Evolutionary conservation across 2,329 filamentous ascomycete genomes (phyloP), one percentile per base, ranked within the genome.

Genomic region (Aphanoascus verrucosus): DNA sequence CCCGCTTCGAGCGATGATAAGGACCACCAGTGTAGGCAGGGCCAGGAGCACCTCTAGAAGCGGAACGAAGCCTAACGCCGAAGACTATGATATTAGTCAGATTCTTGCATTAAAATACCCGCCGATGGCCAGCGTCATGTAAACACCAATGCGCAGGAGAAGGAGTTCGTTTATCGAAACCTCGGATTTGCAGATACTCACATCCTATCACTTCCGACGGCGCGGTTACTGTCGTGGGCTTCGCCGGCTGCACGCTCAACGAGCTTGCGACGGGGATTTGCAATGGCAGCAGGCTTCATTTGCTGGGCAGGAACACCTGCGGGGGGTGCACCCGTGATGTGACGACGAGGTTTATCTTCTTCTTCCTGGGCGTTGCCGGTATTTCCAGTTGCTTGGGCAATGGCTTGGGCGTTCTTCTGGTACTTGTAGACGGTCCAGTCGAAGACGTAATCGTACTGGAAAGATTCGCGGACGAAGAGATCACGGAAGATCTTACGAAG

Each of bases 371-470:
- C 81, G 70, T 80, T 77, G 55, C 74, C 74, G 65, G 81, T 76
- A 63, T 80, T 78, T 62, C 79, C 83, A 61, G 83, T 83, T 62
- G 86, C 86, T 71, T 91, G 85, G 62, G 88, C 87, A 70, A 94
- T 94, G 66, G 89, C 89, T 75, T 94, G 88, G 53, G 90, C 90
- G 65, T 96, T 97, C 84, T 96, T 96, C 81, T 96, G 90, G 79
- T 97, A 96, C 79, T 97, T 97, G 83, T 96, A 97, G 66, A 97
- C 93, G 56, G 93, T 98, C 93, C 93, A 98, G 76, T 98, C 93
- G 66, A 98, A 98, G 64, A 98, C 93, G 65, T 98, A 97, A 74
- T 98, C 93, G 73, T 98, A 97, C 77, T 98, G 93, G 84, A 97
- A 98, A 54, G 91, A 93, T 74, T 97, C 93, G 59, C 93, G 89